phyloP scores from a whole-genome alignment of 257 asterid genomes.

The Ophiorrhiza pumila region DNA sequence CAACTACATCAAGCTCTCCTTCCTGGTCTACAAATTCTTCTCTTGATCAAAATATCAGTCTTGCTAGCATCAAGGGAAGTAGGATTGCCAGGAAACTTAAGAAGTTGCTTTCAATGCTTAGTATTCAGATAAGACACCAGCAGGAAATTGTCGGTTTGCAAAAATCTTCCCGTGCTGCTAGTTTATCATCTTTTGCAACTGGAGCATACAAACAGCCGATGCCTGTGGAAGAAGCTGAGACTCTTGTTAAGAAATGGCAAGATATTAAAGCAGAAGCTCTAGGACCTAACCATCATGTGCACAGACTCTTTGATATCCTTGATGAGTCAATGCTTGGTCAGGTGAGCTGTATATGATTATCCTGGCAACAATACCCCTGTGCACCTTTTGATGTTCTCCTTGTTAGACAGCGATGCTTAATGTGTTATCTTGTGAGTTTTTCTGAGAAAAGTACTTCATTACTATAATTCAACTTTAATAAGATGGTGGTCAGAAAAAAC shows the following conservation, averaged over 20 bases:
- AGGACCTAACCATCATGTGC: constrained; percentile 72
- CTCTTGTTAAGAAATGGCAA: constrained; percentile 90
- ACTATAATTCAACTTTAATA: neutral
- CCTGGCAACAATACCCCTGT: constrained; percentile 4
- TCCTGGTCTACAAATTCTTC: constrained; percentile 33
- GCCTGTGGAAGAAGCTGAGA: constrained; percentile 90
- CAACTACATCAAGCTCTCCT: constrained; percentile 38
- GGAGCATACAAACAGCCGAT: constrained; percentile 58
- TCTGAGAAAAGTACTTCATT: neutral
- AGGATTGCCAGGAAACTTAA: constrained; percentile 38
- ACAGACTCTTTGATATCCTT: constrained; percentile 65
- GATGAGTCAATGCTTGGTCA: constrained; percentile 92
- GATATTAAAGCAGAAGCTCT: constrained; percentile 82
- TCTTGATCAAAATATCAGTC: constrained; percentile 33
- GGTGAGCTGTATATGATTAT: constrained; percentile 50
- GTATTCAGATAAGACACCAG: constrained; percentile 30
- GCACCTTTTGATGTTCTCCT: neutral
- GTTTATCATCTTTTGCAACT: constrained; percentile 45
- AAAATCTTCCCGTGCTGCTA: constrained; percentile 60
- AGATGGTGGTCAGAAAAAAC: neutral
- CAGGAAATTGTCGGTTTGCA: constrained; percentile 46
- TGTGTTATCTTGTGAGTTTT: neutral
- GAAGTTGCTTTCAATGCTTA: constrained; percentile 50
- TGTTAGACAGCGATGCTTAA: neutral
- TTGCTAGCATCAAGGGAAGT: constrained; percentile 31